Evolutionary conservation across 2,329 filamentous ascomycete species (phyloP).

Genomic region (Arachnomyces sp.): DNA sequence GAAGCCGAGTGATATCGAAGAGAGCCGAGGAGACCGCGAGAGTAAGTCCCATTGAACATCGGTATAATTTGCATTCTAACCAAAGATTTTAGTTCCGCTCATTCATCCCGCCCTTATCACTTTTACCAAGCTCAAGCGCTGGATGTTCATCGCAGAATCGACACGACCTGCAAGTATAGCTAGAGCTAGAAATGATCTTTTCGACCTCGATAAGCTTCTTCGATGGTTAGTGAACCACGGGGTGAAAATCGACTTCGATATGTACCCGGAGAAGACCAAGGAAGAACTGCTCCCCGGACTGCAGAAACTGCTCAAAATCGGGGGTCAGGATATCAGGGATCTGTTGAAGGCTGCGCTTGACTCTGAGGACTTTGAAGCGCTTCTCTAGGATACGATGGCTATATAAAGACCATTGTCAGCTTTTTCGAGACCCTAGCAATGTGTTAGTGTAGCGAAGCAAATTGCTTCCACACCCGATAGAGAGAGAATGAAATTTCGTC

Average conservation of each 20-base stretch:
- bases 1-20: background rate
- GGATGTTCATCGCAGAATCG: conserved; percentile 9
- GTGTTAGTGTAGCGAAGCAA: no score
- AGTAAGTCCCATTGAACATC: background rate
- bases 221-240: conserved; percentile 4
- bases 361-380: no score
- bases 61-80: background rate
- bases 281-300: conserved; percentile 8
- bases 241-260: conserved; percentile 4
- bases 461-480: no score
- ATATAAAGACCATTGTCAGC: no score
- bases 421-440: no score
- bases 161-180: conserved; percentile 5
- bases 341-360: no score
- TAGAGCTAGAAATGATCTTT: conserved; percentile 4
- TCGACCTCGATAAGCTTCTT: conserved; percentile 6
- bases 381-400: no score
- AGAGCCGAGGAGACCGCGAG: conserved; percentile 1
- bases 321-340: no score
- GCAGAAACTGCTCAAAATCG: no score
- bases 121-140: conserved; percentile 10
- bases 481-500: no score
- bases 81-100: conserved; percentile 7
- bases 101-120: conserved; percentile 6
- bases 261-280: conserved; percentile 9